Evolutionary conservation across 129 eudicot species (phyloP), one percentile per base, ranked within the genome.

Genomic region (Saussurea involucrata): DNA sequence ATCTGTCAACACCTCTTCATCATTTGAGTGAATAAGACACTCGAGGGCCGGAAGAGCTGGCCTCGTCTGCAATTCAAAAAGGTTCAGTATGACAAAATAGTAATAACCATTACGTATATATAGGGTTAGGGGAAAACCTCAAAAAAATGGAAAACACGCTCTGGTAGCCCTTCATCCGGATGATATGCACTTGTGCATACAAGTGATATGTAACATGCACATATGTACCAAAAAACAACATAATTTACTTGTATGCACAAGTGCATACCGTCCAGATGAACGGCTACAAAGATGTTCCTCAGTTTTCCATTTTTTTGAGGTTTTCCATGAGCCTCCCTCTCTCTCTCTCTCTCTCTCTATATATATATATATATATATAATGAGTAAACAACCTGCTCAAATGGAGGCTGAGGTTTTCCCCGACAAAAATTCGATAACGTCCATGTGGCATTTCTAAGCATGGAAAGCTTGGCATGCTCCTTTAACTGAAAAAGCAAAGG

Each of bases 361-460:
- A 22, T 58, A 12, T 18, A 34, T n/a, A 22, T 9, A 40, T 22
- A 21, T 12, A 22, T 65, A 12, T 22, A 33, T 22, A 63, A 77
- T 1, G 10, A 46, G 15, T 34, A 67, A 63, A 49, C 13, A 80
- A 89, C 96, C 92, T 86, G 98, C 77, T 92, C 98, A 79, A 92
- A 90, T 22, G 88, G 84, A 36, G 96, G 96, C 55, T 83, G 96
- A 12, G 98, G 98, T 70, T 90, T 92, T 64, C 98, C 98, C 31
- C 98, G 72, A 79, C 94, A 92, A 49, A 92, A 90, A 64, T 92
- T 92, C 8, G 94, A 92, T 64, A 92, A 79, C 1, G 98, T 90
- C 98, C 98, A 92, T 6, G 93, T 88, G 65, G 98, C 98, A 82
- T 88, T 92, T 81, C 94, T 83, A 12, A 92, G 85, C 96, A 92